Evolutionary conservation across 2,329 filamentous ascomycete species (phyloP), one percentile per base, ranked within the genome.

Genomic region (Colletotrichum sojae): DNA sequence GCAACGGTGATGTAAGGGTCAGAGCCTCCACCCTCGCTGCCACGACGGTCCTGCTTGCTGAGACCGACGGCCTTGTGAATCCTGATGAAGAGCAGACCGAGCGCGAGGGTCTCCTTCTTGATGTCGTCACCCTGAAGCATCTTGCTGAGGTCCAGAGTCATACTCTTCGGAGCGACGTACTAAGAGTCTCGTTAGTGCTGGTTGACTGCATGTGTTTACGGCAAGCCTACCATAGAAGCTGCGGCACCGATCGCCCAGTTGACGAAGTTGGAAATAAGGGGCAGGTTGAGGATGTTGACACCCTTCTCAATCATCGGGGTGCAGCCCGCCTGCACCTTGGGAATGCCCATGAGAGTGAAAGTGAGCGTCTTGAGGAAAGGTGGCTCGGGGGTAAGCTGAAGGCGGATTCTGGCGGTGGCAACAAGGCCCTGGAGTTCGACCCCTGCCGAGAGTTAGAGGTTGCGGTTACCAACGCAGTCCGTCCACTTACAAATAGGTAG

Each of bases 1-100:
- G 93, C 92, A 43, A 98, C 87, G 39, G 95, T 98, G 77, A 98
- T 97, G 79, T 98, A 98, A 0, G 95, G 94, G 74, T 99, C 96
- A 58, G 93, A 97, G 52, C 95, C 95, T 40, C 96, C 95, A 18
- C 94, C 92, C 60, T 91, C 88, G 75, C 91, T 95, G 48, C 94
- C 95, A 67, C 93, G 90, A 55, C 83, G 82, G 77, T 99, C 96
- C 77, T 98, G 95, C 81, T 97, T 98, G 84, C 94, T 97, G 67
- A 99, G 86, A 0, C 92, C 94, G 20, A 89, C 85, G 12, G 95
- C 96, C 74, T 93, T 93, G 82, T 97, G 93, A 58, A 98, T 98
- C 16, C 94, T 90, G 74, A 99, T 89, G 85, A 95, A 98, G 72
- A 99, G 86, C n/a, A 98, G 87, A 65, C 96, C 96, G 10, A 98